Base-by-base conservation (phyloP, 1,284 basidiomycete genomes). In the Rugosomyces carneus region DNA sequence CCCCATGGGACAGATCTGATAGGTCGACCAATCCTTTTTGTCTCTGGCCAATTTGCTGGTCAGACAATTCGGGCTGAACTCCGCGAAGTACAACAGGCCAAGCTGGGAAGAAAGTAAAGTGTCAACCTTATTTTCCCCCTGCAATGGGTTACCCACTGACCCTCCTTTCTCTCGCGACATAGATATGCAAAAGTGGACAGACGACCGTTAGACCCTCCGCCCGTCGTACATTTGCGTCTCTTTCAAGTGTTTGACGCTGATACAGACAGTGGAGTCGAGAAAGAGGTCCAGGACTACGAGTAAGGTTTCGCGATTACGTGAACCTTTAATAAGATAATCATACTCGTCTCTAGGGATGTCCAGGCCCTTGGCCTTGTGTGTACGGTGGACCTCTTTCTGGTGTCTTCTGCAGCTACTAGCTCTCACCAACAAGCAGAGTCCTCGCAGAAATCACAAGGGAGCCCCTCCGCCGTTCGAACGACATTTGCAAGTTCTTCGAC, bases 101-200 rank as follows among this genome's bases (percentile, higher is more conserved):
- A 81, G 59, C 61, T 83, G 29, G 80, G 81, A 13, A 66, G 80
- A 65, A 83, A 83, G 80, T 83, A 59, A 57, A 66, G 49, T 18
- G 18, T 20, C 32, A 34, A 38, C 2, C 24, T 7, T 37, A n/a
- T 37, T 35, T n/a, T n/a, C n/a, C 32, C 21, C 18, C 21, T 31
- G 11, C 32, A 11, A 19, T 8, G n/a, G 24, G 5, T 35, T 20
- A 37, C 45, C 19, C 10, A 21, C 47, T 42, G 24, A 48, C 52
- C 7, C 37, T n/a, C n/a, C n/a, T n/a, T n/a, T n/a, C 26, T 37
- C 10, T 41, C 18, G 13, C 29, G 13, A 24, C 26, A 41, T n/a
- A 80, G 77, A 56, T 80, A 80, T 55, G 78, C 77, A 0, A 68
- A 70, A 43, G 78, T 80, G 3, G 80, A 82, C 60, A 65, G 80